These are phyloP conservation scores for Colletotrichum navitas DNA, from an alignment of 2,329 filamentous ascomycete species.

Conservation along the genomic window DNA sequence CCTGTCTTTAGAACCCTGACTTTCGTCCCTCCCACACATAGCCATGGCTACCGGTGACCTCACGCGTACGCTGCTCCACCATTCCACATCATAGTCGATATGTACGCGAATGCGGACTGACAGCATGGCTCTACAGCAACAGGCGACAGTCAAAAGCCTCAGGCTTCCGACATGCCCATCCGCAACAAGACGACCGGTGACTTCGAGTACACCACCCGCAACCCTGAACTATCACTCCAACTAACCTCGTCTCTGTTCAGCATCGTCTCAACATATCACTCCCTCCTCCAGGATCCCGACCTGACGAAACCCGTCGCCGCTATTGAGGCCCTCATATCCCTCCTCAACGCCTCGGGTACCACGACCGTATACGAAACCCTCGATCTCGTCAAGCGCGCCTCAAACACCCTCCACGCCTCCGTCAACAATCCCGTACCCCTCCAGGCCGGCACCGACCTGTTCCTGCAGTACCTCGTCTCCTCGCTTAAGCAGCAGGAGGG, in stretches of 20 bases:
- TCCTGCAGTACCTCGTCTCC: slow-evolving; percentile 91
- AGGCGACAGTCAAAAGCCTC: slow-evolving; percentile 16
- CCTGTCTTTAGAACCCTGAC: slow-evolving; percentile 5
- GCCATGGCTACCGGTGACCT: slow-evolving; percentile 37
- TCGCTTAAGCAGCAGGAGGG: slow-evolving; percentile 70
- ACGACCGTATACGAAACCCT: slow-evolving; percentile 95
- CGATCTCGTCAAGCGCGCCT: slow-evolving; percentile 83
- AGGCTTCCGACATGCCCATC: slow-evolving; percentile 43
- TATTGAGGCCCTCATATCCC: slow-evolving; percentile 89
- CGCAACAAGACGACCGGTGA: slow-evolving; percentile 45
- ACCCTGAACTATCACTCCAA: background rate
- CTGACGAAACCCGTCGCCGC: slow-evolving; percentile 96
- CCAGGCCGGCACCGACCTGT: slow-evolving; percentile 93
- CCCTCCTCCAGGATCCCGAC: slow-evolving; percentile 77
- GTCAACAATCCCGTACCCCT: slow-evolving; percentile 92
- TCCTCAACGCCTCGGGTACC: slow-evolving; percentile 82
- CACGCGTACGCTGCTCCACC: slow-evolving; percentile 17
- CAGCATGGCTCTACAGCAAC: background rate
- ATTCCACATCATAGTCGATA: no score
- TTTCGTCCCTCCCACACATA: slow-evolving; percentile 1
- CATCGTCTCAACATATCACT: slow-evolving; percentile 68
- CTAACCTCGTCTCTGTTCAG: slow-evolving; percentile 49
- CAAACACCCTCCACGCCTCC: slow-evolving; percentile 79
- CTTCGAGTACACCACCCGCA: slow-evolving; percentile 51
- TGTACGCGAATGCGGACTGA: background rate